Evolutionary conservation across 495 filamentous ascomycete genomes (phyloP).

Genomic region (Penicillium herquei): DNA sequence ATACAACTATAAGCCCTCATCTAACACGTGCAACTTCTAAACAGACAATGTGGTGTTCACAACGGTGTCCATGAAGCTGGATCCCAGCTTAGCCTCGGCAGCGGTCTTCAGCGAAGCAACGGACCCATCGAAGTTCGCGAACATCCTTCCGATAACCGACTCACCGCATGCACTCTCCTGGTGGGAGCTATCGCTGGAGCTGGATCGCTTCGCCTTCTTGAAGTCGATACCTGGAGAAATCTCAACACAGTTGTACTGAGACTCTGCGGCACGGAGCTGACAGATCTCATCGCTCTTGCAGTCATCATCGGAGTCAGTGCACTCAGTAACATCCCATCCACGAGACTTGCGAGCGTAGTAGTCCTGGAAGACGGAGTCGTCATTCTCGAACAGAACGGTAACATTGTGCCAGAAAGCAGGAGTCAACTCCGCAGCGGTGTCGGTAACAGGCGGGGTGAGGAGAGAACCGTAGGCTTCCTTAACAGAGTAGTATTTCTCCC

Average conservation of each 20-base stretch:
- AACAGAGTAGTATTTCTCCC: conserved; percentile 54
- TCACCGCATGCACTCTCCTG: conserved; percentile 10
- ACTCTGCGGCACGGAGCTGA: conserved; percentile 33
- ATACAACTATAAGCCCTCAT: not conserved
- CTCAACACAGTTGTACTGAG: conserved; percentile 30
- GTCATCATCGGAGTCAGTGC: conserved; percentile 18
- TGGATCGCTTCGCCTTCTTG: conserved; percentile 15
- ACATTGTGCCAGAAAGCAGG: conserved; percentile 59
- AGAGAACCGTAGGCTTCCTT: conserved; percentile 51
- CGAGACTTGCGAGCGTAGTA: conserved; percentile 39
- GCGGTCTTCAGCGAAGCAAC: conserved; percentile 9
- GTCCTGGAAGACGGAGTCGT: conserved; percentile 38
- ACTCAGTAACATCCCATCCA: conserved; percentile 34
- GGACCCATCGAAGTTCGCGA: conserved; percentile 10
- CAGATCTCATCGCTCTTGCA: conserved; percentile 45
- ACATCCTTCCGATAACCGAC: conserved; percentile 15
- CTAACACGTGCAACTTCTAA: not conserved
- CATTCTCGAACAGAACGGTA: conserved; percentile 37
- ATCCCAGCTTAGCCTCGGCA: conserved; percentile 7
- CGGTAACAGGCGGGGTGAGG: conserved; percentile 38
- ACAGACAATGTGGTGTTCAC: conserved; percentile 5
- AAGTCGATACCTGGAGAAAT: conserved; percentile 23
- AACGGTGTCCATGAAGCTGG: conserved; percentile 9
- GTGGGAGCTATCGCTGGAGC: not conserved
- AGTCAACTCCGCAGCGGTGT: conserved; percentile 42